Conservation (phyloP, 202 grass and related monocot genomes). For the Setaria viridis region DNA sequence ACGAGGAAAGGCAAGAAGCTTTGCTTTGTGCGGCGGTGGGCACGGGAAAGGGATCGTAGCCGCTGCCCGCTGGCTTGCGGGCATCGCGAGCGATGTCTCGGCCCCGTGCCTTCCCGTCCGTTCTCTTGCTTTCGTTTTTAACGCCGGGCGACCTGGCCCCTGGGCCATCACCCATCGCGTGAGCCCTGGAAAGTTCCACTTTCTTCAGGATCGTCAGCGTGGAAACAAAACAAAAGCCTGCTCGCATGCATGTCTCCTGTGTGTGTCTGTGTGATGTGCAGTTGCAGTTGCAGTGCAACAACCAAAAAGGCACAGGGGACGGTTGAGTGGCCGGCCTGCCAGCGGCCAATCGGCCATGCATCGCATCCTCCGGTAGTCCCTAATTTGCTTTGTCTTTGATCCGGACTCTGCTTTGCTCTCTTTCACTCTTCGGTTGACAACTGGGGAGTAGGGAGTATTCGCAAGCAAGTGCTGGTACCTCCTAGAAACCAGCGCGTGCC, state of each 20-base stretch:
- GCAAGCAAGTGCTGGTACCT: neutral
- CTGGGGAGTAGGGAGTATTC: neutral
- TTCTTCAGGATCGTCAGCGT: neutral
- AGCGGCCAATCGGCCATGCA: too few relatives aligned
- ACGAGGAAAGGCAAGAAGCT: too few relatives aligned
- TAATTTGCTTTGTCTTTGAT: neutral
- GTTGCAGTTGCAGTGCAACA: neutral
- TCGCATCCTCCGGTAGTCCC: neutral
- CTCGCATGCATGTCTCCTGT: neutral
- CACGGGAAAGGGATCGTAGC: too few relatives aligned
- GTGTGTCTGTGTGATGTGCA: neutral
- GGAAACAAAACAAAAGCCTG: neutral
- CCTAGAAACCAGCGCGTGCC: neutral
- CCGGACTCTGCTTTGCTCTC: neutral
- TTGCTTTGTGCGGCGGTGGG: too few relatives aligned
- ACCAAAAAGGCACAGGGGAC: neutral
- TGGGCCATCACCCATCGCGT: neutral
- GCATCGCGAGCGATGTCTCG: too few relatives aligned
- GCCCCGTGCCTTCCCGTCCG: neutral
- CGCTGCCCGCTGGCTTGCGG: too few relatives aligned
- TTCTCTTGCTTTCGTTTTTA: neutral
- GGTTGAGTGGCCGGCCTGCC: neutral
- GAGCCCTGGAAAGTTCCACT: constrained; percentile 2
- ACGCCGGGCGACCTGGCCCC: too few relatives aligned
- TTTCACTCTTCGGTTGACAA: neutral